Percentiles rank a stretch among this genome's conserved stretches.
These are phyloP conservation scores for Lecanicillium sp. DNA, from an alignment of 2,329 filamentous ascomycete genomes.

Conservation along the genomic window DNA sequence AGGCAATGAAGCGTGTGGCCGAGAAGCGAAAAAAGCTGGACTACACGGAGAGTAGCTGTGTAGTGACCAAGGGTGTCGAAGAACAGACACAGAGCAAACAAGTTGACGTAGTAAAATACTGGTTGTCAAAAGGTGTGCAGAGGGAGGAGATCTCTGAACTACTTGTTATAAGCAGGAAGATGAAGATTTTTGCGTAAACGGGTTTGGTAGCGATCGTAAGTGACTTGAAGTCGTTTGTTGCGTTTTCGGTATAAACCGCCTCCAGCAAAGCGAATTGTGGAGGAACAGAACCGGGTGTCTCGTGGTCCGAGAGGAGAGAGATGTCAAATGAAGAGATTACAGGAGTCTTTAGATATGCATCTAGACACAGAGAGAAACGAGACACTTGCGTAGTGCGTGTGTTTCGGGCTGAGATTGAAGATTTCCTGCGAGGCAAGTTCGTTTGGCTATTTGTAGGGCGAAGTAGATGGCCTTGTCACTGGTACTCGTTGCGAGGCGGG, in stretches of 20 bases:
- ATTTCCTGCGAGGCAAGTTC: no score
- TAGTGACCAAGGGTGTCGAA: not conserved
- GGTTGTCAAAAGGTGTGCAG: not conserved
- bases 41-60: not conserved
- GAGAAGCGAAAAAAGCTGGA: constrained; percentile 30
- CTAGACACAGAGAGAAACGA: constrained; percentile 1
- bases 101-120: not conserved
- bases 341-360: constrained; percentile 9
- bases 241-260: not conserved
- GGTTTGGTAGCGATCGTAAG: constrained; percentile 34
- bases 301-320: not conserved
- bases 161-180: not conserved
- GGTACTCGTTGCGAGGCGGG: not conserved
- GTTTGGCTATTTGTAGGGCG: no score
- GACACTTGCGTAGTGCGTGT: not conserved
- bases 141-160: not conserved
- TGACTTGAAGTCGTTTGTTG: constrained; percentile 16
- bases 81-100: not conserved
- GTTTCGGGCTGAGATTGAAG: no score
- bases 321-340: not conserved
- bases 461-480: not conserved
- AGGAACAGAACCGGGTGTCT: not conserved
- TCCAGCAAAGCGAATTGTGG: constrained; percentile 10
- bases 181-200: constrained; percentile 16
- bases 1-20: constrained; percentile 22